Percentiles rank a stretch among this genome's conserved stretches.
phyloP scores from a whole-genome alignment of 1,284 basidiomycete genomes.

The Apiotrichum gracile region DNA sequence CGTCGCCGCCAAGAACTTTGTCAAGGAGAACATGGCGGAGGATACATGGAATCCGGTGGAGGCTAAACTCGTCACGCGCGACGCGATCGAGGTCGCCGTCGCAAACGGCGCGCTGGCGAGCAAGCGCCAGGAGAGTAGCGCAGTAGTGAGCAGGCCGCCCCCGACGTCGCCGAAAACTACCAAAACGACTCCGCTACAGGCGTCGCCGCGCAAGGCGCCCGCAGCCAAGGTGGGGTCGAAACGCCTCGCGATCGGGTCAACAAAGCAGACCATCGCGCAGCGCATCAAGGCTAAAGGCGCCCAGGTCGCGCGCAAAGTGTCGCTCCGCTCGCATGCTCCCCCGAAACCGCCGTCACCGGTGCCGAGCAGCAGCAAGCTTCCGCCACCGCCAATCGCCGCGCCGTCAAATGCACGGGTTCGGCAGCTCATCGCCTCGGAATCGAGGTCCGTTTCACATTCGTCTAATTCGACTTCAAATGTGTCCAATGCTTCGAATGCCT shows the following conservation, averaged over 20 bases:
- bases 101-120: background rate
- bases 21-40: slow-evolving; percentile 17
- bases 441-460: too few relatives aligned
- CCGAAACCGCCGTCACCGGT: background rate
- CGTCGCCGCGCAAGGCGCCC: background rate
- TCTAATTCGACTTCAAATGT: too few relatives aligned
- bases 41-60: slow-evolving; percentile 11
- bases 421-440: too few relatives aligned
- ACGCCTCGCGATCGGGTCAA: background rate
- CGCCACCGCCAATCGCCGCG: background rate
- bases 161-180: too few relatives aligned
- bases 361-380: too few relatives aligned
- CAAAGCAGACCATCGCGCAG: background rate
- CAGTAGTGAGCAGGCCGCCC: background rate
- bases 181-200: background rate
- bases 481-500: too few relatives aligned
- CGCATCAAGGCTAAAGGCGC: slow-evolving; percentile 7
- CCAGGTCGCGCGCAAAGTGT: slow-evolving; percentile 6
- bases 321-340: slow-evolving; percentile 3
- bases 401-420: background rate
- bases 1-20: slow-evolving; percentile 14
- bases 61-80: slow-evolving; percentile 6
- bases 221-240: slow-evolving; percentile 2
- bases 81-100: background rate
- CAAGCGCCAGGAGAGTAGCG: background rate